phyloP scores from a whole-genome alignment of 495 filamentous ascomycete species.

The Chaetomium cochliodes region DNA sequence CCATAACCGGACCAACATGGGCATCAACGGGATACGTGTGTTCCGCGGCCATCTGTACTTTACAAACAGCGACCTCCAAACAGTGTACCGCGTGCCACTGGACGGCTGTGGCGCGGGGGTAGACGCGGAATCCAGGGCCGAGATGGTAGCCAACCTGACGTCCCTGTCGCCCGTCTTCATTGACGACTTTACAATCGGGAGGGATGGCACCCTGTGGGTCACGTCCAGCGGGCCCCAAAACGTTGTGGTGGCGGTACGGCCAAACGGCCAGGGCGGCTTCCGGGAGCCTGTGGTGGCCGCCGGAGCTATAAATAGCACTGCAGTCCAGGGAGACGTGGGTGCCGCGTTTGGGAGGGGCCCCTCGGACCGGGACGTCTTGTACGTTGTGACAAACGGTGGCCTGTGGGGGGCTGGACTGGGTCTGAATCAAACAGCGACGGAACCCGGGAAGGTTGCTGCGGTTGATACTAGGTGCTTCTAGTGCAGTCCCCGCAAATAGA shows the following conservation, averaged over 20 bases:
- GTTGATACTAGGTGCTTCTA: conserved; percentile 2
- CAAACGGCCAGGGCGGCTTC: neutral
- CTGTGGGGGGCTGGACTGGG: conserved; percentile 4
- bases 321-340: conserved; percentile 1
- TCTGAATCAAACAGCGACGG: neutral
- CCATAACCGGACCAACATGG: neutral
- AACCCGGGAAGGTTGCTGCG: conserved; percentile 2
- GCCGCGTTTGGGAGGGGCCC: neutral
- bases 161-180: conserved; percentile 2
- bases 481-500: neutral
- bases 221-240: conserved; percentile 2
- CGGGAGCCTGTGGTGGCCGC: neutral
- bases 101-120: neutral
- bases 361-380: neutral
- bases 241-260: conserved; percentile 1
- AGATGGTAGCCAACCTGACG: conserved; percentile 1
- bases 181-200: neutral
- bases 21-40: conserved; percentile 1
- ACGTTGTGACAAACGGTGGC: neutral
- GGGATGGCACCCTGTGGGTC: conserved; percentile 5
- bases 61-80: conserved; percentile 1
- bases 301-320: neutral
- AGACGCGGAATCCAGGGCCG: neutral
- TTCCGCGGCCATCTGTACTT: neutral
- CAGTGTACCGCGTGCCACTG: neutral